phyloP scores from a whole-genome alignment of 257 asterid species.

The Przewalskia tangutica region DNA sequence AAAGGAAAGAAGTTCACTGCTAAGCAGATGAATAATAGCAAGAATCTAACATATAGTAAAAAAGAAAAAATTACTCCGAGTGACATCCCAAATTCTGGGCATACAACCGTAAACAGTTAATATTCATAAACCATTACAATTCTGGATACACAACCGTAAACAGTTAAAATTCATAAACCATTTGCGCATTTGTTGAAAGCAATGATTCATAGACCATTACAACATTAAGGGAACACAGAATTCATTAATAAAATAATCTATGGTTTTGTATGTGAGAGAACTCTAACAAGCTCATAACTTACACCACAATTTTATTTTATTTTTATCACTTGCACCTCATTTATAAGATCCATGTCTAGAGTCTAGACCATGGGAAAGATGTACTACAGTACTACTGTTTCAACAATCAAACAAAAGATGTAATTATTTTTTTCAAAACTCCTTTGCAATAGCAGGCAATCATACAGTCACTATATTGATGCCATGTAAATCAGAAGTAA shows the following conservation, averaged over 20 bases:
- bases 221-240: background rate
- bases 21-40: background rate
- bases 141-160: background rate
- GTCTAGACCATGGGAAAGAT: background rate
- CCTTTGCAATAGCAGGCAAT: background rate
- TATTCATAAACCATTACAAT: background rate
- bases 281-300: background rate
- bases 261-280: background rate
- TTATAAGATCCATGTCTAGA: background rate
- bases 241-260: background rate
- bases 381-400: background rate
- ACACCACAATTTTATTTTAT: background rate
- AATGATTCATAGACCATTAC: background rate
- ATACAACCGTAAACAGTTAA: background rate
- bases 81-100: background rate
- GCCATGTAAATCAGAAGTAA: background rate
- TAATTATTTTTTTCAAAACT: background rate
- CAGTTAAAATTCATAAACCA: background rate
- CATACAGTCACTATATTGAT: background rate
- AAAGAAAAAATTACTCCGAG: background rate
- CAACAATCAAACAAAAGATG: background rate
- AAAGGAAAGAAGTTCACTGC: background rate
- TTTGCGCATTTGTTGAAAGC: background rate
- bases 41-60: background rate
- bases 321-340: background rate